A percentile compares a stretch with the other conserved stretches of the same genome.
Evolutionary conservation across 108 stramenopile species (phyloP).

Genomic region (Aurantiochytrium sp.): DNA sequence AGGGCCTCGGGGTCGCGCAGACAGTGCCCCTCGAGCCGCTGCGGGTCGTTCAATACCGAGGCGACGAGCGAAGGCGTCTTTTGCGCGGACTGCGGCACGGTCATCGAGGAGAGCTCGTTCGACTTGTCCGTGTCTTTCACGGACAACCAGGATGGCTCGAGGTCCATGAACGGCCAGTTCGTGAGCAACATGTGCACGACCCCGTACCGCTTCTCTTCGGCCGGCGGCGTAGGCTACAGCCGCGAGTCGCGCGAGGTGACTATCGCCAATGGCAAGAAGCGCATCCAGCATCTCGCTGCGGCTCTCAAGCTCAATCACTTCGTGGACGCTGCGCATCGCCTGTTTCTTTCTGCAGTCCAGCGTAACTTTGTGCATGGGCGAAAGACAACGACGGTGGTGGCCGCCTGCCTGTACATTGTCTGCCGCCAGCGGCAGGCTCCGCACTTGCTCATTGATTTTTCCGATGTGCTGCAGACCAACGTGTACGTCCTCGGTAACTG

Average conservation of each 20-base stretch:
- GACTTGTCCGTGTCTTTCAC: not conserved
- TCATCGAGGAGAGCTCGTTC: slow-evolving; percentile 9
- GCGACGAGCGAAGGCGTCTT: not conserved
- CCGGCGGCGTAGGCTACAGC: slow-evolving; percentile 50
- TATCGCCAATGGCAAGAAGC: slow-evolving; percentile 68
- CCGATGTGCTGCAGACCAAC: slow-evolving; percentile 90
- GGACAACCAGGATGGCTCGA: slow-evolving; percentile 11
- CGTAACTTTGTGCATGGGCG: slow-evolving; percentile 89
- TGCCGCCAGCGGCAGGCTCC: slow-evolving; percentile 91
- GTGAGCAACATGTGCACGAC: slow-evolving; percentile 17
- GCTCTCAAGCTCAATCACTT: slow-evolving; percentile 69
- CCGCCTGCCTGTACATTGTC: slow-evolving; percentile 93
- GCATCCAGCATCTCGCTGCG: slow-evolving; percentile 60
- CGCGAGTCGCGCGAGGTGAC: slow-evolving; percentile 83
- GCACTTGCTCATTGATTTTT: slow-evolving; percentile 97
- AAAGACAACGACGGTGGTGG: slow-evolving; percentile 77
- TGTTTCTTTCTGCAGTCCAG: slow-evolving; percentile 84
- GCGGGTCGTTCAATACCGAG: not conserved
- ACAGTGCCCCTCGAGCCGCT: not conserved
- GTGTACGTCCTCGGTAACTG: slow-evolving; percentile 92
- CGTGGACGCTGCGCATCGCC: slow-evolving; percentile 80
- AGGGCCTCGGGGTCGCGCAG: not conserved
- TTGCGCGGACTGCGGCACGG: not conserved
- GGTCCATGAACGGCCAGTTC: slow-evolving; percentile 13
- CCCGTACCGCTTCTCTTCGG: not conserved